Percentiles rank a stretch among this genome's conserved stretches.
phyloP scores from a whole-genome alignment of 495 filamentous ascomycete genomes.

The Podospora pseudocomata region DNA sequence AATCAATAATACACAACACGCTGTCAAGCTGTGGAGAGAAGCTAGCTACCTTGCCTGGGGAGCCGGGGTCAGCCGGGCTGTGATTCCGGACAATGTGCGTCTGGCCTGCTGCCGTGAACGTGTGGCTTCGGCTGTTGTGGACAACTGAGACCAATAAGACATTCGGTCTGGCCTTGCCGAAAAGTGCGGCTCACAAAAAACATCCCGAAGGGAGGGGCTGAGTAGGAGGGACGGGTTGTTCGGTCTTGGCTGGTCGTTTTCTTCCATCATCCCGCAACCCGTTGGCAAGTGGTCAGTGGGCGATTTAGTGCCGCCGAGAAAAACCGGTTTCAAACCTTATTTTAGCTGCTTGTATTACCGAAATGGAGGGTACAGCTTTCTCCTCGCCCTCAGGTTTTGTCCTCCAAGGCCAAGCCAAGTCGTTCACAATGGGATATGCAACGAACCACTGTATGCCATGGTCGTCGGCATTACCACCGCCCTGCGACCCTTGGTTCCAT shows the following conservation, averaged over 20 bases:
- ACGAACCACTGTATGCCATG: no score
- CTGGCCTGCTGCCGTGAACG: neutral
- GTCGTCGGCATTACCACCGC: neutral
- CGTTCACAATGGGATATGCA: no score
- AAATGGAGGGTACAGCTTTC: no score
- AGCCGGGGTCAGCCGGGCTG: neutral
- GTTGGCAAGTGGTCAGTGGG: no score
- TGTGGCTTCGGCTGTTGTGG: no score
- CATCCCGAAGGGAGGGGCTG: neutral
- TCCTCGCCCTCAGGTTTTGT: no score
- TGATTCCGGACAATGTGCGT: neutral
- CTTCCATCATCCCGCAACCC: neutral
- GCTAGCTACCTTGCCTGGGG: no score
- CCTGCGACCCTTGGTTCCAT: neutral
- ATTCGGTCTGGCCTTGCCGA: neutral
- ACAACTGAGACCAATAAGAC: neutral
- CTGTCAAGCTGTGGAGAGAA: no score
- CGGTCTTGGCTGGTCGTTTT: neutral
- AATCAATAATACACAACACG: no score
- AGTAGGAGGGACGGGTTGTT: neutral
- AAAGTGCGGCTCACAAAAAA: neutral
- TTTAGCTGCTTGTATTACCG: neutral
- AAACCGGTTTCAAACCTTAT: slow-evolving; percentile 9
- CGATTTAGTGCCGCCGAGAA: neutral
- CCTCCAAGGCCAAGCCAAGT: no score